Evolutionary conservation across 2,329 filamentous ascomycete genomes (phyloP).

Genomic region (Aspergillus nomiae): DNA sequence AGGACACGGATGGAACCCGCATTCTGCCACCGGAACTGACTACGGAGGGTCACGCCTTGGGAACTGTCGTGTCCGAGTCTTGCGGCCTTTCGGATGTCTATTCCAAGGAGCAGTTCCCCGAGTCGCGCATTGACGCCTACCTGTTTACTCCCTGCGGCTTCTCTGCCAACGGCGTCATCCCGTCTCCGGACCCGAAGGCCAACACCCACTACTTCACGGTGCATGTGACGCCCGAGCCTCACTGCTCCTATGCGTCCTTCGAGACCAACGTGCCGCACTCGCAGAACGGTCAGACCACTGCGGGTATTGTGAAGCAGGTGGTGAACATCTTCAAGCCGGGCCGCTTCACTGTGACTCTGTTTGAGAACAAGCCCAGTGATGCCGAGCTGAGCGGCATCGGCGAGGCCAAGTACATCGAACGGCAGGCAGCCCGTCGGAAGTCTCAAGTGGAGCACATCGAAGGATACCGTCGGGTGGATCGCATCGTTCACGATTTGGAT

Average conservation of each 20-base stretch:
- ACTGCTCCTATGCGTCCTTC: constrained; percentile 97
- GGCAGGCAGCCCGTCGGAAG: constrained; percentile 46
- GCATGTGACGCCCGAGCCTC: constrained; percentile 93
- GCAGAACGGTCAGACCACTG: constrained; percentile 83
- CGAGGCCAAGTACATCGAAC: constrained; percentile 45
- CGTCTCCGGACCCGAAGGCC: constrained; percentile 64
- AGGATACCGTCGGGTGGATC: constrained; percentile 87
- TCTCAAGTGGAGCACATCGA: constrained; percentile 72
- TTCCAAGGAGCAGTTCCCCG: constrained; percentile 81
- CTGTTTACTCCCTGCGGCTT: constrained; percentile 96
- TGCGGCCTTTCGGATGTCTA: constrained; percentile 92
- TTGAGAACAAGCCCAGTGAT: constrained; percentile 74
- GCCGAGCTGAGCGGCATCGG: constrained; percentile 31
- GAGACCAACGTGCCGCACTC: constrained; percentile 95
- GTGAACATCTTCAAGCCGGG: constrained; percentile 95
- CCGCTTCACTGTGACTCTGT: constrained; percentile 95
- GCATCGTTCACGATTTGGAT: constrained; percentile 95
- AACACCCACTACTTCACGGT: constrained; percentile 94
- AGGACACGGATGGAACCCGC: constrained; percentile 52
- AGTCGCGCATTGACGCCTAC: constrained; percentile 92
- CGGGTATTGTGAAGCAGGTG: constrained; percentile 89
- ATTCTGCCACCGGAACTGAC: constrained; percentile 72
- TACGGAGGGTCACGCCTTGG: constrained; percentile 90
- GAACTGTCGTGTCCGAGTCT: constrained; percentile 85
- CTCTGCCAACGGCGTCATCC: constrained; percentile 93